These are phyloP conservation scores for Aspergillus hortae DNA, from an alignment of 2,329 filamentous ascomycete species.

Conservation along the genomic window DNA sequence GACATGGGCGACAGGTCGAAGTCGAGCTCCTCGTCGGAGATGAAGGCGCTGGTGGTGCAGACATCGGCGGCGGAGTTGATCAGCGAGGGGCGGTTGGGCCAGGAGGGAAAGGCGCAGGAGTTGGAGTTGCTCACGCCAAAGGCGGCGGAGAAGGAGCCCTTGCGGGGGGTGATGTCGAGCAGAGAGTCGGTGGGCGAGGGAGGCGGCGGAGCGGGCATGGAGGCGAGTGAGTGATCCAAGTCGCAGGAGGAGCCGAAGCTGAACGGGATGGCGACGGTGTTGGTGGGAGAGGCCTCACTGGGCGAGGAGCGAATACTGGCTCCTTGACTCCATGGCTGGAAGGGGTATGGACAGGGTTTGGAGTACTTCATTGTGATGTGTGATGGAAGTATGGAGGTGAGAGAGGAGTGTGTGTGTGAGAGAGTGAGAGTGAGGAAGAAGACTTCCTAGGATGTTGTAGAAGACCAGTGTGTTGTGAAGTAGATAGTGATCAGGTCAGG, in stretches of 20 bases:
- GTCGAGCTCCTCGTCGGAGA: constrained; percentile 43
- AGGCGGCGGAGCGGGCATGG: constrained; percentile 36
- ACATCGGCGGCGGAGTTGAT: constrained; percentile 28
- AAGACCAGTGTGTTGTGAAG: not conserved
- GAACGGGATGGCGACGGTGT: constrained; percentile 21
- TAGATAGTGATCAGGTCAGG: not conserved
- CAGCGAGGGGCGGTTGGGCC: constrained; percentile 41
- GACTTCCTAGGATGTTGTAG: not conserved
- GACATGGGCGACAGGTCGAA: constrained; percentile 26
- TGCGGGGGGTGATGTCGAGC: constrained; percentile 40
- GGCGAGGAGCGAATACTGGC: constrained; percentile 19
- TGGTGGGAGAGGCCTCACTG: constrained; percentile 18
- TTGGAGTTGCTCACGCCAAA: constrained; percentile 32
- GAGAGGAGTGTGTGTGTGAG: constrained; percentile 1
- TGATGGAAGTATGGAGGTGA: not conserved
- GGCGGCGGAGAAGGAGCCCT: constrained; percentile 39
- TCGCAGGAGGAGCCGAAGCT: constrained; percentile 24
- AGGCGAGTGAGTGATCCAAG: constrained; percentile 17
- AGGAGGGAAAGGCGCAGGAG: constrained; percentile 43
- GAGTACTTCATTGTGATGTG: constrained; percentile 7
- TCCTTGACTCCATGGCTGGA: constrained; percentile 20
- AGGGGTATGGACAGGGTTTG: constrained; percentile 12
- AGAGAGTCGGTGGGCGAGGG: constrained; percentile 37
- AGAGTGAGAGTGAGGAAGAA: not conserved
- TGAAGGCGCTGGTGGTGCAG: constrained; percentile 35